phyloP scores from a whole-genome alignment of 257 asterid species.

The Solanum bulbocastanum region DNA sequence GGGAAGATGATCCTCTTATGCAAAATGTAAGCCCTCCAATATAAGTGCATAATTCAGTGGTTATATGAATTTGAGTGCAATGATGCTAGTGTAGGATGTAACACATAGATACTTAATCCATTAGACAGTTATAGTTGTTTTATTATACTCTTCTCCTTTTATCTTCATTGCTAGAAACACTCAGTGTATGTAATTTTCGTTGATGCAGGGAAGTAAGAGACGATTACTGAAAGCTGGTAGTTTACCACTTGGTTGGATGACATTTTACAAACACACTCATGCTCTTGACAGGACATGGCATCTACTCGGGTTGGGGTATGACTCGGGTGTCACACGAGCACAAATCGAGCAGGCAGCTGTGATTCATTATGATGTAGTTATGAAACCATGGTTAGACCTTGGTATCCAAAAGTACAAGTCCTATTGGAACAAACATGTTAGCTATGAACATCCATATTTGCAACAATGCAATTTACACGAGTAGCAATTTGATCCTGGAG shows the following conservation, averaged over 20 bases:
- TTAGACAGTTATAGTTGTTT: not conserved
- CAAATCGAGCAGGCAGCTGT: constrained; percentile 62
- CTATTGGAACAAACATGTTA: constrained; percentile 60
- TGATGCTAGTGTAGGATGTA: not conserved
- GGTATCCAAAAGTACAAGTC: constrained; percentile 64
- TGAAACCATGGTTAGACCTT: constrained; percentile 89
- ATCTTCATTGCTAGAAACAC: not conserved
- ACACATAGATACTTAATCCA: constrained; percentile 2
- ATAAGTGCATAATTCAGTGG: not conserved
- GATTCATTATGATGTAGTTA: constrained; percentile 68
- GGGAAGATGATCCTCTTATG: constrained; percentile 43
- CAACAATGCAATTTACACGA: constrained; percentile 76
- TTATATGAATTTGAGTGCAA: not conserved
- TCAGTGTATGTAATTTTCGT: not conserved
- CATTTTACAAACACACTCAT: constrained; percentile 53
- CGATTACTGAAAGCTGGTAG: constrained; percentile 60
- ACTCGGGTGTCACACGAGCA: constrained; percentile 33
- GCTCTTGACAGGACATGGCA: constrained; percentile 70
- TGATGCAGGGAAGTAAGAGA: constrained; percentile 51
- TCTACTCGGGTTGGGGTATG: constrained; percentile 65
- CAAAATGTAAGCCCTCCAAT: constrained; percentile 37
- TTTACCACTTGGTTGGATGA: constrained; percentile 85
- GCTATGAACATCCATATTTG: constrained; percentile 58
- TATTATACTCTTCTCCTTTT: not conserved
- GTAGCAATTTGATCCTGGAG: constrained; percentile 16